These are phyloP conservation scores for Cryptosporidium ubiquitum DNA, from an alignment of 169 alveolate genomes.

Conservation along the genomic window DNA sequence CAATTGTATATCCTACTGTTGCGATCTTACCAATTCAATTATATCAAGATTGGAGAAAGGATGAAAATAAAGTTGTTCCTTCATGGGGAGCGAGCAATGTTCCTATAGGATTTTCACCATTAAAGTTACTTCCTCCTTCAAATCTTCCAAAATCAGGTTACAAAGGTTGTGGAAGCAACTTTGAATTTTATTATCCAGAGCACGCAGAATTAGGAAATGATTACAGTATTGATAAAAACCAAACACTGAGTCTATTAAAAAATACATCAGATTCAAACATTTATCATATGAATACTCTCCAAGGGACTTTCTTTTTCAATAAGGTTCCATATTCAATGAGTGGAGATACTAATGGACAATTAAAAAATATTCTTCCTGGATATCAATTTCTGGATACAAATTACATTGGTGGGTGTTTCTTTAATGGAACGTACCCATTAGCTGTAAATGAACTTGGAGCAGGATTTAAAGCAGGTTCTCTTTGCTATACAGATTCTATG, in stretches of 20 bases:
- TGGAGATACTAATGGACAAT: slow-evolving; percentile 15
- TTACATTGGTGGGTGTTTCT: slow-evolving; percentile 63
- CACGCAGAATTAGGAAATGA: not conserved
- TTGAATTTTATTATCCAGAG: slow-evolving; percentile 55
- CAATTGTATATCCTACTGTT: slow-evolving; percentile 39
- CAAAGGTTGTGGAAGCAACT: slow-evolving; percentile 35
- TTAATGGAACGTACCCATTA: slow-evolving; percentile 59
- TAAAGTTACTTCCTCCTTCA: slow-evolving; percentile 51
- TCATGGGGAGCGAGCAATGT: slow-evolving; percentile 69
- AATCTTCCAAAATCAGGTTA: slow-evolving; percentile 42
- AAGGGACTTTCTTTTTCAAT: slow-evolving; percentile 63
- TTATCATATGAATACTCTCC: slow-evolving; percentile 36
- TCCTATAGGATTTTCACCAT: slow-evolving; percentile 69
- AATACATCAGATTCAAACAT: slow-evolving; percentile 4
- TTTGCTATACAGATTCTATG: slow-evolving; percentile 38
- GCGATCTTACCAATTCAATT: slow-evolving; percentile 30
- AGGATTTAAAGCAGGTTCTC: slow-evolving; percentile 59
- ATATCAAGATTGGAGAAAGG: slow-evolving; percentile 59
- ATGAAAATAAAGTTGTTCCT: slow-evolving; percentile 50
- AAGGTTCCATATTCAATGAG: slow-evolving; percentile 54
- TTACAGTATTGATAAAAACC: not conserved
- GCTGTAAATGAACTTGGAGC: slow-evolving; percentile 20
- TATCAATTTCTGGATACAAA: slow-evolving; percentile 60
- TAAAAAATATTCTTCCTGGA: slow-evolving; percentile 13
- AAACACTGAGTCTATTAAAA: slow-evolving; percentile 7